Evolutionary conservation across 257 asterid genomes (phyloP).

Genomic region (Penstemon newberryi): DNA sequence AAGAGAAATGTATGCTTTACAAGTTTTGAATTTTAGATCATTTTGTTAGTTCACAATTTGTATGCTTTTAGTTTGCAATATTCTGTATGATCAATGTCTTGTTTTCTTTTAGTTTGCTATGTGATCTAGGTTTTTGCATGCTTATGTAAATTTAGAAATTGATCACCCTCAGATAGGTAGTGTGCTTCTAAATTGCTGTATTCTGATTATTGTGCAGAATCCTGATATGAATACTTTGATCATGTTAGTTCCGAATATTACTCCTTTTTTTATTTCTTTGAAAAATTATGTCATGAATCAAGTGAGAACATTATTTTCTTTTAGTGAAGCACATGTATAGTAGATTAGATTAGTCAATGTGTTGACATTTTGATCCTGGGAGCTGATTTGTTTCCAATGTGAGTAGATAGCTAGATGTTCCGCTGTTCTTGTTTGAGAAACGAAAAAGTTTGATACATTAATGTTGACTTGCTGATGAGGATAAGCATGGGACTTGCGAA

Average conservation of each 20-base stretch:
- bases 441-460: conserved; percentile 7
- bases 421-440: background rate
- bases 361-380: background rate
- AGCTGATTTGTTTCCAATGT: too few species aligned
- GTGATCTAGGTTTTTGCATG: conserved; percentile 14
- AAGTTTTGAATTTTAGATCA: background rate
- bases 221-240: background rate
- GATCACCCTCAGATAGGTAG: background rate
- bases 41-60: conserved; percentile 1
- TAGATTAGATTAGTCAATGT: background rate
- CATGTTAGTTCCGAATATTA: background rate
- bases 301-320: background rate
- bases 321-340: background rate
- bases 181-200: background rate
- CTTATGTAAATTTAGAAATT: background rate
- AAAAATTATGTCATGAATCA: background rate
- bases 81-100: background rate
- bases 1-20: conserved; percentile 2
- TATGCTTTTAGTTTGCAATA: background rate
- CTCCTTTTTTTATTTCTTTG: background rate
- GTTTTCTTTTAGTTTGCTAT: background rate
- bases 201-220: conserved; percentile 5
- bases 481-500: background rate
- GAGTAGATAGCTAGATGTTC: too few species aligned
- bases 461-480: background rate